Evolutionary conservation across 1,284 basidiomycete genomes (phyloP).

Genomic region (Boletus smithii): DNA sequence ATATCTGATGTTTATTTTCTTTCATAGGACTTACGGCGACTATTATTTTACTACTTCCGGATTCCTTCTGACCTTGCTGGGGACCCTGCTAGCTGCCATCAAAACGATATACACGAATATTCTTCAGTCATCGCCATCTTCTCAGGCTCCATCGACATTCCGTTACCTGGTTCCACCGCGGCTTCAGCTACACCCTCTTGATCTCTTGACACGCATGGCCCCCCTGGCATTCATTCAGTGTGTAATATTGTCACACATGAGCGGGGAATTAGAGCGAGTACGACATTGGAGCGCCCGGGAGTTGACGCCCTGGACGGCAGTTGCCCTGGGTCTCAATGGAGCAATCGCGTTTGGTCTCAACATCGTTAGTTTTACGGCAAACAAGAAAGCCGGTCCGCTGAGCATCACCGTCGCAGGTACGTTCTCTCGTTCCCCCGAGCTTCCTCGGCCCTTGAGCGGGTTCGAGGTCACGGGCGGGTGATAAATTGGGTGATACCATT

Average conservation of each 20-base stretch:
- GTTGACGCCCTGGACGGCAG: slow-evolving; percentile 48
- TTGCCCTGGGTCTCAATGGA: slow-evolving; percentile 73
- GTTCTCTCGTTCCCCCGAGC: slow-evolving; percentile 19
- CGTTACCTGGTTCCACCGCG: slow-evolving; percentile 42
- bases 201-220: slow-evolving; percentile 80
- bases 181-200: slow-evolving; percentile 74
- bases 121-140: slow-evolving; percentile 51
- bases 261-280: slow-evolving; percentile 75
- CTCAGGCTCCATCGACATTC: slow-evolving; percentile 15
- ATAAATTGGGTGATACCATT: neutral
- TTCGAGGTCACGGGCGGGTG: neutral
- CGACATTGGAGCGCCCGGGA: slow-evolving; percentile 48
- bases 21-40: slow-evolving; percentile 78
- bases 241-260: slow-evolving; percentile 66
- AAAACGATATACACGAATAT: slow-evolving; percentile 90
- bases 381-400: slow-evolving; percentile 81
- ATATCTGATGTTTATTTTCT: too few relatives aligned
- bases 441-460: neutral
- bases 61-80: slow-evolving; percentile 80
- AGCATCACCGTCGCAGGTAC: slow-evolving; percentile 85
- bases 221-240: slow-evolving; percentile 89
- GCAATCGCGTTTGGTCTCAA: slow-evolving; percentile 87
- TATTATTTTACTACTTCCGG: slow-evolving; percentile 85
- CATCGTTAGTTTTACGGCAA: slow-evolving; percentile 89
- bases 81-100: slow-evolving; percentile 84